phyloP scores from a whole-genome alignment of 2,329 filamentous ascomycete species.

The Colletotrichum gigasporum region DNA sequence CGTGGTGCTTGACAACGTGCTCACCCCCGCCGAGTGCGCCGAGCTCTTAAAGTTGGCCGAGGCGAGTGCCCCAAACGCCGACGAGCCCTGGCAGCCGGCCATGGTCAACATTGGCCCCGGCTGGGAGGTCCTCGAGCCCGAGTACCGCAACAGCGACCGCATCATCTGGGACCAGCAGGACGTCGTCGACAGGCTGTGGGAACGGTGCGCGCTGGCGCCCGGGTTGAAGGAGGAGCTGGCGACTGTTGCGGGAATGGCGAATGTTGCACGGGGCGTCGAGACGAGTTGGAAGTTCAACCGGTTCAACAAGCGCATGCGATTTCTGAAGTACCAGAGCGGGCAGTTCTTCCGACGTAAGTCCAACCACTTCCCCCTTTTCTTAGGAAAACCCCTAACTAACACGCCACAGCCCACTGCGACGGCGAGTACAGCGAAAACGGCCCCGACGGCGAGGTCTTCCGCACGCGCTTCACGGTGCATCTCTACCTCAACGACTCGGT shows the following conservation, averaged over 20 bases:
- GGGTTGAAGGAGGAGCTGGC: slow-evolving; percentile 52
- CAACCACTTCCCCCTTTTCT: slow-evolving; percentile 28
- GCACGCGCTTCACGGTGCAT: slow-evolving; percentile 64
- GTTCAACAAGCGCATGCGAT: slow-evolving; percentile 79
- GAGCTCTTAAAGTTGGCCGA: slow-evolving; percentile 62
- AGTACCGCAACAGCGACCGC: slow-evolving; percentile 75
- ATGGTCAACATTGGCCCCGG: slow-evolving; percentile 74
- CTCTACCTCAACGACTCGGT: slow-evolving; percentile 63
- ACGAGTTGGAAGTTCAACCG: slow-evolving; percentile 54
- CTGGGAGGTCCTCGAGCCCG: slow-evolving; percentile 63
- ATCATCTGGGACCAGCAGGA: slow-evolving; percentile 78
- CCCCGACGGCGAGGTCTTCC: slow-evolving; percentile 54
- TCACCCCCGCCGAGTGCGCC: slow-evolving; percentile 66
- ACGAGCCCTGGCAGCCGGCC: slow-evolving; percentile 70
- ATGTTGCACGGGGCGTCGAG: not conserved
- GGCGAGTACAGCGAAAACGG: slow-evolving; percentile 63
- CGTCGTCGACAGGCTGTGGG: slow-evolving; percentile 71
- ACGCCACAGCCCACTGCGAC: slow-evolving; percentile 70
- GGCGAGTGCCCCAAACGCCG: slow-evolving; percentile 56
- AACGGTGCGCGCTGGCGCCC: slow-evolving; percentile 58
- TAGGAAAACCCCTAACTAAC: not conserved
- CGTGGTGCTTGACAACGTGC: slow-evolving; percentile 67
- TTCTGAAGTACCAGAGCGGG: slow-evolving; percentile 75
- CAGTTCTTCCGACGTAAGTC: slow-evolving; percentile 74
- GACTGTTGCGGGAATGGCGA: slow-evolving; percentile 40